phyloP scores from a whole-genome alignment of 2,329 filamentous ascomycete genomes.

The Trichoderma sp. region DNA sequence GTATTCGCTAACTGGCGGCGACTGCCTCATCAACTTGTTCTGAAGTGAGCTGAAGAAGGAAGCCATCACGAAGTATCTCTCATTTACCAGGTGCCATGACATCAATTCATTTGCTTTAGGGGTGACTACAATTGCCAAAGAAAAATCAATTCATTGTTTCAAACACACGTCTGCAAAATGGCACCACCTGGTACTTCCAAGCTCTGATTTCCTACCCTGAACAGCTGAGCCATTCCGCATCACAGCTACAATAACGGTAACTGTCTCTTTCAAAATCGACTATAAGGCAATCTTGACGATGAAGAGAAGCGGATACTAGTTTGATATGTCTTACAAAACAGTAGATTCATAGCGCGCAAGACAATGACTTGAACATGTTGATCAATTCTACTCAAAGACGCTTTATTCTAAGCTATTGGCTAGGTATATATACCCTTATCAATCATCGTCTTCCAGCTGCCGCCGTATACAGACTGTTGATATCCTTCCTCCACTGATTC shows the following conservation, averaged over 20 bases:
- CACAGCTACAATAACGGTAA: background rate
- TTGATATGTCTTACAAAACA: background rate
- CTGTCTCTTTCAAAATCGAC: background rate
- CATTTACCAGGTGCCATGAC: too few relatives aligned
- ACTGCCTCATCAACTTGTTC: background rate
- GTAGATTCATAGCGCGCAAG: background rate
- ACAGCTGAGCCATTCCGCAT: background rate
- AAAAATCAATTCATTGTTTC: background rate
- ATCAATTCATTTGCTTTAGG: background rate
- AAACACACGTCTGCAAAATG: background rate
- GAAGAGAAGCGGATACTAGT: background rate
- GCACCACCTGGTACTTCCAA: background rate
- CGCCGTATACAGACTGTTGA: constrained; percentile 62
- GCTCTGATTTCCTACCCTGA: background rate
- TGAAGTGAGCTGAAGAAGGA: background rate
- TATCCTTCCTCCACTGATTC: constrained; percentile 63
- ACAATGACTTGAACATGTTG: background rate
- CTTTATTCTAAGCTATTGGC: background rate
- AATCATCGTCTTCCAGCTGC: constrained; percentile 38
- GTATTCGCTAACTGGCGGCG: background rate
- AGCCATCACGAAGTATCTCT: background rate
- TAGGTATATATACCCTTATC: background rate
- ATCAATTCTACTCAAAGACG: background rate
- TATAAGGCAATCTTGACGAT: background rate
- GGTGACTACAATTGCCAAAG: background rate